Percentiles rank a stretch among this genome's conserved stretches.
phyloP scores from a whole-genome alignment of 352 stramenopile species.

The Phytophthora chlamydospora region DNA sequence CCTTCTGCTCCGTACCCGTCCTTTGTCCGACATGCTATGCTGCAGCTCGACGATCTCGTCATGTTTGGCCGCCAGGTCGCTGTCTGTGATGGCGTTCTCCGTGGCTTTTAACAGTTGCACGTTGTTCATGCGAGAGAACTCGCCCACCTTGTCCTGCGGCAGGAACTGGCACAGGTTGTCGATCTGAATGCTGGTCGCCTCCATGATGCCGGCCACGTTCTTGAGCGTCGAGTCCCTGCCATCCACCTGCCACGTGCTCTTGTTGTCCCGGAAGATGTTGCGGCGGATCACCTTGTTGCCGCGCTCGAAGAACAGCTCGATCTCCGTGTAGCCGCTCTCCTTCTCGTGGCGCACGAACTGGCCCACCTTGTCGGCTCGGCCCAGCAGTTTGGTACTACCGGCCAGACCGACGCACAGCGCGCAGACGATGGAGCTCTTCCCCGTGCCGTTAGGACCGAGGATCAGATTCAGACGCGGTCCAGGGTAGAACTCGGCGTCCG shows the following conservation, averaged over 20 bases:
- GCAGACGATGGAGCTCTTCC: constrained; percentile 95
- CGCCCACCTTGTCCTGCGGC: constrained; percentile 96
- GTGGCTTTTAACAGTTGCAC: constrained; percentile 82
- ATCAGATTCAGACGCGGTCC: constrained; percentile 97
- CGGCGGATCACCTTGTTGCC: constrained; percentile 89
- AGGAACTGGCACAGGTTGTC: constrained; percentile 99
- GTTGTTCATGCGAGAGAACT: constrained; percentile 90
- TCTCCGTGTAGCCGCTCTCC: constrained; percentile 88
- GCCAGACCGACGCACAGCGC: constrained; percentile 97
- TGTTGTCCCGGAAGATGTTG: constrained; percentile 92
- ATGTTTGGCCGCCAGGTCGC: constrained; percentile 72
- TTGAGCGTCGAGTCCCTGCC: constrained; percentile 73
- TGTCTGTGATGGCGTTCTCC: constrained; percentile 75
- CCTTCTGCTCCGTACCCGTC: constrained; percentile 39
- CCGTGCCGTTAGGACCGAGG: constrained; percentile 97
- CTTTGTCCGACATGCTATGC: constrained; percentile 71
- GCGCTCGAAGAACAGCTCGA: constrained; percentile 92
- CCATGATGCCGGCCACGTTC: constrained; percentile 79
- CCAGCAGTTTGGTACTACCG: constrained; percentile 93
- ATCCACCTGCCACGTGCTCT: constrained; percentile 84
- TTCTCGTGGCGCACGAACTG: constrained; percentile 92
- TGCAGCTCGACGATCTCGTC: constrained; percentile 84
- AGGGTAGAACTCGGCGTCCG: constrained; percentile 89
- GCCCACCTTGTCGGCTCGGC: constrained; percentile 92
- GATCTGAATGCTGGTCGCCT: constrained; percentile 94